Base-by-base conservation (phyloP, 1,139 yeast species). In the Candida mesenterica region DNA sequence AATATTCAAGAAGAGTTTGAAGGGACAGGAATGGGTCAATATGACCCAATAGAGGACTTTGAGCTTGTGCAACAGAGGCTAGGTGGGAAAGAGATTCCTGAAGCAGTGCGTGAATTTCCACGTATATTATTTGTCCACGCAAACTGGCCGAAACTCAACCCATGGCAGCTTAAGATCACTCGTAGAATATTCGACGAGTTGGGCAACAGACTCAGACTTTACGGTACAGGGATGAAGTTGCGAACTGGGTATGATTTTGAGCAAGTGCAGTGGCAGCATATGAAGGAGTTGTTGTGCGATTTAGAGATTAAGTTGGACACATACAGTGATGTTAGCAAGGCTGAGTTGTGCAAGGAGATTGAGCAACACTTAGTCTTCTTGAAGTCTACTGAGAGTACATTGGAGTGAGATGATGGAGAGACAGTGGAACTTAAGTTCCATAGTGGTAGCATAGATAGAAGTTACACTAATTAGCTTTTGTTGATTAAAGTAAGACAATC, bases 21-120 rank as follows among this genome's bases (percentile, higher is more conserved):
- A 14, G 86, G 86, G 6, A 74, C 79, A 12, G 88, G 85, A 10
- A 82, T 83, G 90, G 83, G 83, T 2, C 92, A 83, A 54, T 77
- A 62, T 43, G 80, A 82, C 52, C 87, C 90, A 0, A 68, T 68
- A 7, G 78, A 73, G 39, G 90, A 82, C 53, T 78, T 61, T 46
- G 51, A 59, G 8, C 29, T 38, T n/a, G 25, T 42, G 31, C 36
- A 34, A 34, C 28, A 35, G 30, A 34, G 37, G 36, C 6, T 39
- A 36, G 12, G 31, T 43, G 13, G 43, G 33, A 7, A 42, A 42
- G 15, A 49, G 46, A 22, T 41, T 30, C 25, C 37, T 39, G n/a
- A 28, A 4, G 27, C 36, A 33, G 22, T 42, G 40, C 24, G 41
- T 41, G 34, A 36, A 30, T 59, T 58, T 6, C 76, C 81, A 2